Evolutionary conservation across 805 yeast species (phyloP), one percentile per base, ranked within the genome.

Genomic region (Ogataea pini): DNA sequence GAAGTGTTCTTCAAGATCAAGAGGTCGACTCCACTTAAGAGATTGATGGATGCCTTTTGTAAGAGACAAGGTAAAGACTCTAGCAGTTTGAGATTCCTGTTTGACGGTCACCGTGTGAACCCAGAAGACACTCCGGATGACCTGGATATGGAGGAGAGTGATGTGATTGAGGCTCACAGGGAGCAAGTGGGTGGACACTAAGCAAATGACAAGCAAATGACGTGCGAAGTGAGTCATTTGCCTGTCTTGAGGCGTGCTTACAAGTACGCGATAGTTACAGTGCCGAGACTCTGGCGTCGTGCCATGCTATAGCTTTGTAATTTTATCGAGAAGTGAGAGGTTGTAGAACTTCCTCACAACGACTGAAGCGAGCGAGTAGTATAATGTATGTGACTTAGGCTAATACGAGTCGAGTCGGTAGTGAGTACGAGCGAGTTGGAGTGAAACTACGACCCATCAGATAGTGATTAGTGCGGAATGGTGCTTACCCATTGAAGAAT

Each of bases 1-100:
- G 99, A 94, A 69, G 91, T 94, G 54, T 90, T 86, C 69, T 94
- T 94, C 83, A 91, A 92, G 70, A 92, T 94, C 70, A 90, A 91
- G 74, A 80, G 88, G 71, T 78, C 91, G 34, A 94, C 99, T 4
- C 96, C 92, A 41, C 79, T 94, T 76, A 87, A 82, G 69, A 87
- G 96, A 72, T 82, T 94, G 62, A 92, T 94, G 90, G 98, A 92
- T 63, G 96, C 97, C 10, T 94, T 92, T 69, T 95, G 98, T 68
- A 91, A 91, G 72, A 87, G 99, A 76, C 96, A 92, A 65, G 98
- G 98, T 37, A 92, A 92, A 68, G 82, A 86, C 55, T 72, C 86
- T 64, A 82, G 79, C 58, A 81, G 92, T 44, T 74, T 94, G 67
- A 82, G 98, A 69, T 94, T 94, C 68, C 75, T 94, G 63, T 85